Base-by-base conservation (phyloP, 2,329 filamentous ascomycete species). In the Trichocomaceae sp. region DNA sequence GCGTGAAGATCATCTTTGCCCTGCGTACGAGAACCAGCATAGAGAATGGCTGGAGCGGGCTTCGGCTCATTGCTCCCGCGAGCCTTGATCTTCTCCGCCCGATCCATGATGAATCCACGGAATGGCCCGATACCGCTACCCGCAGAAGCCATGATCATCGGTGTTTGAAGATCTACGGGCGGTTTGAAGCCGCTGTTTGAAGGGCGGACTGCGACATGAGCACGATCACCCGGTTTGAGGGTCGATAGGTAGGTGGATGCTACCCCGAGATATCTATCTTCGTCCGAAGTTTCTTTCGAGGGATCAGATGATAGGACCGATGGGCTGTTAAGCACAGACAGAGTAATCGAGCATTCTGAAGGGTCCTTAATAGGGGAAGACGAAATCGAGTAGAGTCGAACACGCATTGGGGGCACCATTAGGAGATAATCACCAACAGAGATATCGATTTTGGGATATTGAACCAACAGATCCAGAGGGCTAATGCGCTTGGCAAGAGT, bases 321-420 rank as follows among this genome's bases (percentile, higher is more conserved):
- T 1, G 47, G 47, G 23, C 33, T 22, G 22, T 50, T 50, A 23
- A 50, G 47, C 10, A 50, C 47, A 9, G 47, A 50, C 13, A 49
- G 47, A 49, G 31, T 35, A 35, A 35, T 35, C 13, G 31, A 35
- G 31, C 19, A 26, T 33, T 29, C 46, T 7, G 20, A 29, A 10
- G 26, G 29, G 46, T 48, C 46, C 20, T 5, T 13, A 13, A 5
- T 13, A 35, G 31, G 31, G 0, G 86, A 88, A 0, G 86, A 90
- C 0, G 87, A 90, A 64, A 91, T 89, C 31, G 84, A 88, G 74
- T 90, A 90, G 67, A 88, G 85, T n/a, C 87, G 80, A 39, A 88
- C 78, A 26, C 87, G 83, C 83, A 93, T 88, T 0, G 87, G 85
- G 1, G 86, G 86, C 0, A 90, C 79, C 77, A 90, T 85, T 33